phyloP scores from a whole-genome alignment of 2,329 filamentous ascomycete genomes.

The Dactylellina sp. region DNA sequence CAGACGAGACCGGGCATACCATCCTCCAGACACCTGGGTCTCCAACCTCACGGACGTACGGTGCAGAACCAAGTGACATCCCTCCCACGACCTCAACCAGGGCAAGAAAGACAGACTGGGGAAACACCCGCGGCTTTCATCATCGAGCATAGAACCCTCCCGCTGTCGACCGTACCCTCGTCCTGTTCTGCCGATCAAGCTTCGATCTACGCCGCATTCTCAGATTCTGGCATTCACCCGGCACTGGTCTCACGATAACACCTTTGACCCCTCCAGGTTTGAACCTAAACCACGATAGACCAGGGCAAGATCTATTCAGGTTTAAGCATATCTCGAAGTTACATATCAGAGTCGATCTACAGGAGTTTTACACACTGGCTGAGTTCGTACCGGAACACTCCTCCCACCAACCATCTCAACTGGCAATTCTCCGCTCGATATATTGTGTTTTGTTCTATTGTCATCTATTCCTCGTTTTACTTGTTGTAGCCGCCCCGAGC shows the following conservation, averaged over 20 bases:
- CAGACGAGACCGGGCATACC: too few species aligned
- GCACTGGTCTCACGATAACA: conserved; percentile 40
- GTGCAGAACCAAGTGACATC: not conserved
- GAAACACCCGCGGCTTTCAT: conserved; percentile 38
- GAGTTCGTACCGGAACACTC: not conserved
- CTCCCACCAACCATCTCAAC: conserved; percentile 14
- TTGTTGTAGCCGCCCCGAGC: conserved; percentile 24
- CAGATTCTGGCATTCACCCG: conserved; percentile 43
- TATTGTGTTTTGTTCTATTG: not conserved
- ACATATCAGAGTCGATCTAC: conserved; percentile 24
- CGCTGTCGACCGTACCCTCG: too few species aligned
- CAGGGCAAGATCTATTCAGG: conserved; percentile 18
- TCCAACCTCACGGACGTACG: conserved; percentile 30
- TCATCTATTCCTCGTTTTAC: conserved; percentile 2
- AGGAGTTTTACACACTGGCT: conserved; percentile 9
- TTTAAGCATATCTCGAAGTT: conserved; percentile 51
- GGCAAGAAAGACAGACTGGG: not conserved
- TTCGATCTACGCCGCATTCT: conserved; percentile 41
- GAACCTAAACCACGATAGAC: too few species aligned
- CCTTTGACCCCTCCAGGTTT: too few species aligned
- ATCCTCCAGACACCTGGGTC: conserved; percentile 21
- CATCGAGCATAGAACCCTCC: conserved; percentile 45
- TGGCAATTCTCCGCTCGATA: conserved; percentile 26
- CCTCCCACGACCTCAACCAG: not conserved
- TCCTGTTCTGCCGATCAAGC: conserved; percentile 39